These are phyloP conservation scores for Xylariaceae sp. DNA, from an alignment of 2,329 filamentous ascomycete genomes.

Conservation along the genomic window DNA sequence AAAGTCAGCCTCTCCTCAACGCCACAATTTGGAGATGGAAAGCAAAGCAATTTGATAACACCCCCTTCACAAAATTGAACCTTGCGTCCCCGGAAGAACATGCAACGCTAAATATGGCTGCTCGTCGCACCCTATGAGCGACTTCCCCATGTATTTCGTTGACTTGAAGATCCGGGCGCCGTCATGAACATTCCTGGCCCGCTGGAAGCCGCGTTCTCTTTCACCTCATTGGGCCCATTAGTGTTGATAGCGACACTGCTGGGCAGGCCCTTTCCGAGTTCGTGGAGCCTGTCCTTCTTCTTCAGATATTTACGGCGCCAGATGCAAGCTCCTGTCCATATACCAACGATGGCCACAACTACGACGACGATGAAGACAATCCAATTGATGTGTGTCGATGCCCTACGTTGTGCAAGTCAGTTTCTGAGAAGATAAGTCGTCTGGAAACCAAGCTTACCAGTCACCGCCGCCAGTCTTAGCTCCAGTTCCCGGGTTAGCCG, in stretches of 20 bases:
- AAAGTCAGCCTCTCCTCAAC: no score
- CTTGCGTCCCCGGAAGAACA: no score
- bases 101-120: background rate
- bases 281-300: conserved; percentile 56
- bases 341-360: conserved; percentile 59
- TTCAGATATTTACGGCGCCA: conserved; percentile 69
- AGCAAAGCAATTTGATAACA: no score
- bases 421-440: background rate
- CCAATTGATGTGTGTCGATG: conserved; percentile 70
- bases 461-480: conserved; percentile 35
- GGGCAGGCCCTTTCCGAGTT: conserved; percentile 40
- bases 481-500: conserved; percentile 21
- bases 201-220: conserved; percentile 25
- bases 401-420: conserved; percentile 41
- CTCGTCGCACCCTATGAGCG: conserved; percentile 8
- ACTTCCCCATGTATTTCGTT: conserved; percentile 42
- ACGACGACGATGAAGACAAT: conserved; percentile 75
- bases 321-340: conserved; percentile 63
- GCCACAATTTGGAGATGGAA: no score
- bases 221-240: conserved; percentile 27
- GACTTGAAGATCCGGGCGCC: conserved; percentile 29
- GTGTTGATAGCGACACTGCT: conserved; percentile 32
- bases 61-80: no score
- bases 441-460: conserved; percentile 38
- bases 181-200: conserved; percentile 36